Evolutionary conservation across 1,284 basidiomycete species (phyloP).

Genomic region (Cryptococcus maquisensis): DNA sequence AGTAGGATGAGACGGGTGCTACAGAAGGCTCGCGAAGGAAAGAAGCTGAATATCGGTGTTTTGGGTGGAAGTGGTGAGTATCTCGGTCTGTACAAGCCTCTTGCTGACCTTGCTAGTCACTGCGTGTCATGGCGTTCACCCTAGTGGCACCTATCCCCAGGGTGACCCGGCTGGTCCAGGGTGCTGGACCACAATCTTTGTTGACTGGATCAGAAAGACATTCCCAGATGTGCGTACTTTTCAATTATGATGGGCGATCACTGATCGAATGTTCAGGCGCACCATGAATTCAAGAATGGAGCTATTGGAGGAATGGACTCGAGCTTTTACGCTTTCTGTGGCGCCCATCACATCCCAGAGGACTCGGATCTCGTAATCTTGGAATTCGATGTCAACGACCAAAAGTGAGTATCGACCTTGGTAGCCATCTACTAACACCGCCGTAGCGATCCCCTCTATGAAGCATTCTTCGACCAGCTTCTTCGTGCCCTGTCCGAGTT

Average conservation of each 20-base stretch:
- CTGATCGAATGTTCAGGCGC: constrained; percentile 3
- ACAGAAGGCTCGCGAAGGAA: constrained; percentile 34
- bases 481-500: constrained; percentile 46
- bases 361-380: constrained; percentile 47
- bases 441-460: constrained; percentile 33
- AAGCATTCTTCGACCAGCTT: constrained; percentile 47
- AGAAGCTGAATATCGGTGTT: constrained; percentile 39
- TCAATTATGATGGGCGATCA: background rate
- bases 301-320: constrained; percentile 49
- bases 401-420: constrained; percentile 28
- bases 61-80: constrained; percentile 46
- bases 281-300: constrained; percentile 37
- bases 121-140: constrained; percentile 46
- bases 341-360: constrained; percentile 43
- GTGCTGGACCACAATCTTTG: constrained; percentile 41
- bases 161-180: constrained; percentile 45
- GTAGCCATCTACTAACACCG: background rate
- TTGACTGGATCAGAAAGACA: constrained; percentile 35
- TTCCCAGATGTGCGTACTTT: constrained; percentile 30
- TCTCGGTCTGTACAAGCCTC: background rate
- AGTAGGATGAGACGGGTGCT: constrained; percentile 36
- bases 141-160: constrained; percentile 34
- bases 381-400: constrained; percentile 50
- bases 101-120: background rate
- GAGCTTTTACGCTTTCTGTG: constrained; percentile 49